A percentile compares a stretch with the other conserved stretches of the same genome.
These are phyloP conservation scores for Cnidoscolus chayamansa DNA, from an alignment of 441 rosid genomes.

Conservation along the genomic window DNA sequence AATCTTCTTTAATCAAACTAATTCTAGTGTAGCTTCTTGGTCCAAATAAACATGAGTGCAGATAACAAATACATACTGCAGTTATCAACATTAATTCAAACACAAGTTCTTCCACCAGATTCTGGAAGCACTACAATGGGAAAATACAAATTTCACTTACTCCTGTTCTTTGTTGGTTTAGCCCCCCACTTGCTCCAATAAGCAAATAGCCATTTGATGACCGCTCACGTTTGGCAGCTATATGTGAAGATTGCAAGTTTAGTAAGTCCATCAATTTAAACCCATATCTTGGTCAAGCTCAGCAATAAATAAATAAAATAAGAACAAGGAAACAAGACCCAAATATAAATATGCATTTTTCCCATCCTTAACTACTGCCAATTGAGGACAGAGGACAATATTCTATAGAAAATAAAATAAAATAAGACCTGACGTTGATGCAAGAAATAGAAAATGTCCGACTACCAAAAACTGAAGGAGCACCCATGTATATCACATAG, in stretches of 20 bases:
- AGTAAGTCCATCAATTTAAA: conserved; percentile 10
- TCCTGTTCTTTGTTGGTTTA: conserved; percentile 98
- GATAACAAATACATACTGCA: no score
- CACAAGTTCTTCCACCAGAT: conserved; percentile 17
- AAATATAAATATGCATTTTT: not conserved
- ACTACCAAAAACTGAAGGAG: not conserved
- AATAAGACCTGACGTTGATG: not conserved
- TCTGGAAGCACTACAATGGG: not conserved
- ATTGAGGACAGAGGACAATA: not conserved
- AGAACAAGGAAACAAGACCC: not conserved
- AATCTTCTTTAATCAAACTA: conserved; percentile 5
- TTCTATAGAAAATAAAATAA: not conserved
- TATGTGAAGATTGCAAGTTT: conserved; percentile 20
- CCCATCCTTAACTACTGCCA: not conserved
- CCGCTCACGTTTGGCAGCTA: conserved; percentile 62
- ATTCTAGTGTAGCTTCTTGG: conserved; percentile 12
- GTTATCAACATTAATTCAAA: conserved; percentile 10
- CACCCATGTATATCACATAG: no score
- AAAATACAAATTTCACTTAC: conserved; percentile 49
- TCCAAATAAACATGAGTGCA: conserved; percentile 1
- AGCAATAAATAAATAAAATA: not conserved
- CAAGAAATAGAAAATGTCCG: no score
- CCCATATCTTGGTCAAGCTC: not conserved
- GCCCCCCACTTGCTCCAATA: conserved; percentile 93
- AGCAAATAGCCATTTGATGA: conserved; percentile 91